Evolutionary conservation across 768 basidiomycete species (phyloP).

Genomic region (Boletus insuetus): DNA sequence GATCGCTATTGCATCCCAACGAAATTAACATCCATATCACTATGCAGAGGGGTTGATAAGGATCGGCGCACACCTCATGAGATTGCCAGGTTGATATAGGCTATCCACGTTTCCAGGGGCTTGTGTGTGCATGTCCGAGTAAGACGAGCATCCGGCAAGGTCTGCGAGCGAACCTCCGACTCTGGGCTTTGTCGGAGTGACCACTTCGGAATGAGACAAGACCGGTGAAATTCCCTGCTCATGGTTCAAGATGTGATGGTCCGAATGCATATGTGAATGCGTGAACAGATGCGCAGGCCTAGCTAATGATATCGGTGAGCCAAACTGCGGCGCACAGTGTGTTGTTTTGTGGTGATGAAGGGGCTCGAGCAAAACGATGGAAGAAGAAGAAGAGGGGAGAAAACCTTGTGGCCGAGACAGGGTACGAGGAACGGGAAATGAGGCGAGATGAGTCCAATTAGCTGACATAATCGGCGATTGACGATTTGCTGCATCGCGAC

Average conservation of each 20-base stretch:
- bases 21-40: not conserved
- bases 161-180: slow-evolving; percentile 9
- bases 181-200: slow-evolving; percentile 11
- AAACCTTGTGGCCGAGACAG: slow-evolving; percentile 1
- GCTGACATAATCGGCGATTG: slow-evolving; percentile 22
- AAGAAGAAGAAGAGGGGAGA: not conserved
- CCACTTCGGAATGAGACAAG: slow-evolving; percentile 6
- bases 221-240: not conserved
- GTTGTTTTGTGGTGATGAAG: not conserved
- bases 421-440: slow-evolving; percentile 8
- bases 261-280: slow-evolving; percentile 6
- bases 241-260: slow-evolving; percentile 1
- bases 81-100: slow-evolving; percentile 4
- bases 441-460: slow-evolving; percentile 14
- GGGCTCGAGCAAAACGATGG: slow-evolving; percentile 1
- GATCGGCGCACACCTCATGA: slow-evolving; percentile 14
- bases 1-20: slow-evolving; percentile 2
- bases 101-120: slow-evolving; percentile 15
- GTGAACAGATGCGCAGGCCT: not conserved
- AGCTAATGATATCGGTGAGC: not conserved
- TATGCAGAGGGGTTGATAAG: not conserved
- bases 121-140: slow-evolving; percentile 11
- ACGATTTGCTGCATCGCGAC: not conserved
- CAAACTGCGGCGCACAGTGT: not conserved
- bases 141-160: slow-evolving; percentile 15